Evolutionary conservation across 257 asterid genomes (phyloP).

Genomic region (Oldenlandia corymbosa): DNA sequence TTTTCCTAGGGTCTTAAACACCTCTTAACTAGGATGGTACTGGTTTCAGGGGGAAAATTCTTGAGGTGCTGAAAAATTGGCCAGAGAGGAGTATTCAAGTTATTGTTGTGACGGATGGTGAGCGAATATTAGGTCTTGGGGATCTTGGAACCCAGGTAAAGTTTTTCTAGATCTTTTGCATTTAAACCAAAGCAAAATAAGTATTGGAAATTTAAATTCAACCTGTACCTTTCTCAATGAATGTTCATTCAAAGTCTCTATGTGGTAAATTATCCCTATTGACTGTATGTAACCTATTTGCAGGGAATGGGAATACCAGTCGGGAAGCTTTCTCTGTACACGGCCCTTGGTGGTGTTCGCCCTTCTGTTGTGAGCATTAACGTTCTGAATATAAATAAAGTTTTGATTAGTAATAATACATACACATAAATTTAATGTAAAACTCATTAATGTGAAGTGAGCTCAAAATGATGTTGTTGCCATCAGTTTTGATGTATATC

Average conservation of each 20-base stretch:
- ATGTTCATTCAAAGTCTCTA: neutral
- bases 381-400: neutral
- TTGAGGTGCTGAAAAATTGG: constrained; percentile 90
- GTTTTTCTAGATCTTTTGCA: neutral
- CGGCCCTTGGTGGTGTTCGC: constrained; percentile 95
- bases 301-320: constrained; percentile 99
- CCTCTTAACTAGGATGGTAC: neutral
- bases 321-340: constrained; percentile 87
- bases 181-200: neutral
- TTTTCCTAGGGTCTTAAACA: neutral
- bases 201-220: neutral
- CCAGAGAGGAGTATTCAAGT: constrained; percentile 85
- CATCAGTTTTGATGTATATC: no score
- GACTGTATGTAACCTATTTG: constrained; percentile 17
- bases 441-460: neutral
- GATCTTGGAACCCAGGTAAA: constrained; percentile 96
- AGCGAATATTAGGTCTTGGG: constrained; percentile 92
- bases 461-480: no score
- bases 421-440: neutral
- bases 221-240: neutral
- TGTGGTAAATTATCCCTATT: neutral
- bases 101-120: constrained; percentile 95
- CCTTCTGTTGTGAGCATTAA: constrained; percentile 74
- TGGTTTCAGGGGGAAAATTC: constrained; percentile 66
- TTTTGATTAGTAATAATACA: neutral